Conservation (phyloP, 306 rosid genomes). For the Hippophae rhamnoides region DNA sequence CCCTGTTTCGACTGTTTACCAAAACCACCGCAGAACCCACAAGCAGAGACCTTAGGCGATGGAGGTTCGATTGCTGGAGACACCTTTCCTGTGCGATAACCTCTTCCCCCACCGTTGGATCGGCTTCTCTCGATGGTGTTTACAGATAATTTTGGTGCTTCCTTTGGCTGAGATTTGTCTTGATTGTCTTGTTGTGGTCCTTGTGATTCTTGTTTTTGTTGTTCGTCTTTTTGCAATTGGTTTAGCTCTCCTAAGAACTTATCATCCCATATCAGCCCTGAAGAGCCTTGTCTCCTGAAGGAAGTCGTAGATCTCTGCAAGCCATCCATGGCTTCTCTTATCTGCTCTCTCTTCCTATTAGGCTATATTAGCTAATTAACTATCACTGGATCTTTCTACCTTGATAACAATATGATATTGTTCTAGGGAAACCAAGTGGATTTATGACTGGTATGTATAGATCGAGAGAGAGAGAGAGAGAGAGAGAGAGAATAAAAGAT, state of each 20-base stretch:
- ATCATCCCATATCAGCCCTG: slow-evolving; percentile 85
- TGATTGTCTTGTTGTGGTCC: slow-evolving; percentile 1
- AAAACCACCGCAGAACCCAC: slow-evolving; percentile 56
- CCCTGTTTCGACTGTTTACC: slow-evolving; percentile 32
- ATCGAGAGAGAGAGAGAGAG: not conserved
- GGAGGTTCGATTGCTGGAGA: slow-evolving; percentile 73
- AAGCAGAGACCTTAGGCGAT: slow-evolving; percentile 70
- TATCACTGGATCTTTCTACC: slow-evolving; percentile 12
- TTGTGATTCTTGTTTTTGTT: slow-evolving; percentile 2
- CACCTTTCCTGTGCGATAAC: slow-evolving; percentile 47
- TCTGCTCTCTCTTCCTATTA: slow-evolving; percentile 3
- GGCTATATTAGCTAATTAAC: not conserved
- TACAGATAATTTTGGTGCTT: slow-evolving; percentile 15
- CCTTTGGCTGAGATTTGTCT: slow-evolving; percentile 12
- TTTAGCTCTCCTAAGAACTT: slow-evolving; percentile 41
- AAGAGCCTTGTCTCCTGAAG: slow-evolving; percentile 82
- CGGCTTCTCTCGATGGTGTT: slow-evolving; percentile 41
- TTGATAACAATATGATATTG: not conserved
- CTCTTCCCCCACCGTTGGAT: slow-evolving; percentile 48
- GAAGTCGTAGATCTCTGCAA: slow-evolving; percentile 72
- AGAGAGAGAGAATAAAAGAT: not conserved
- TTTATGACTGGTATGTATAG: not conserved
- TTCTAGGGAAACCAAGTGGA: not conserved
- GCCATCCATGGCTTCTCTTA: slow-evolving; percentile 44
- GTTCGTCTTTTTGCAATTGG: slow-evolving; percentile 18